phyloP scores from a whole-genome alignment of 352 stramenopile species.

The Pythium rhizo-oryzae region DNA sequence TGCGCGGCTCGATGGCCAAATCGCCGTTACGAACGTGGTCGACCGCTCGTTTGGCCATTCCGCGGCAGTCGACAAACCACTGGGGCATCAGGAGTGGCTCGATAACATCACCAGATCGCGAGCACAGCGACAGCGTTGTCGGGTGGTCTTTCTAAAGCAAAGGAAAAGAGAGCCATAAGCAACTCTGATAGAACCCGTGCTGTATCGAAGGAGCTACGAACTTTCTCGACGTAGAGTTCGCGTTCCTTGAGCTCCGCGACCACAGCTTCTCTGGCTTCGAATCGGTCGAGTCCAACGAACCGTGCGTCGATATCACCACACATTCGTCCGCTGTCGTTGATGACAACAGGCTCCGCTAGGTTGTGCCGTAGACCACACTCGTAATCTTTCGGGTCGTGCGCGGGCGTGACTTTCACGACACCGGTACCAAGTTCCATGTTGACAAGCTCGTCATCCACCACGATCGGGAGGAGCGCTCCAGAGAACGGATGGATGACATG shows the following conservation, averaged over 20 bases:
- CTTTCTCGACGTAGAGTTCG: slow-evolving; percentile 94
- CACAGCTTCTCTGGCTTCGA: slow-evolving; percentile 91
- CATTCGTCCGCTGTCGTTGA: slow-evolving; percentile 86
- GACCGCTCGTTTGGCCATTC: slow-evolving; percentile 94
- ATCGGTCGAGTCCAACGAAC: slow-evolving; percentile 96
- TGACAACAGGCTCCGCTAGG: slow-evolving; percentile 94
- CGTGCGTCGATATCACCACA: slow-evolving; percentile 69
- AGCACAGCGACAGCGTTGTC: slow-evolving; percentile 95
- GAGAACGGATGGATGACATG: slow-evolving; percentile 97
- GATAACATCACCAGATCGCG: slow-evolving; percentile 98
- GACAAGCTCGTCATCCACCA: slow-evolving; percentile 95
- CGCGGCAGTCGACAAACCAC: slow-evolving; percentile 94
- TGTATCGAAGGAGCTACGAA: slow-evolving; percentile 41
- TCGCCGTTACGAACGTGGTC: slow-evolving; percentile 95
- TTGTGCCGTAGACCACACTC: slow-evolving; percentile 96
- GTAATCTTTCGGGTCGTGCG: slow-evolving; percentile 99
- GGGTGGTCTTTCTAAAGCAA: slow-evolving; percentile 57
- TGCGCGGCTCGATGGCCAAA: slow-evolving; percentile 94
- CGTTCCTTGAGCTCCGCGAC: slow-evolving; percentile 91
- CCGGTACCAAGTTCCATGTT: slow-evolving; percentile 99
- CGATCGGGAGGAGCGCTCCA: slow-evolving; percentile 93
- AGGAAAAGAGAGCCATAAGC: not conserved
- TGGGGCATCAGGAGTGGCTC: slow-evolving; percentile 99
- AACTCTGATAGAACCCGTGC: not conserved
- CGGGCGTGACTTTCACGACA: slow-evolving; percentile 99